These are phyloP conservation scores for Toxicodendron radicans DNA, from an alignment of 345 rosid genomes.

Conservation along the genomic window DNA sequence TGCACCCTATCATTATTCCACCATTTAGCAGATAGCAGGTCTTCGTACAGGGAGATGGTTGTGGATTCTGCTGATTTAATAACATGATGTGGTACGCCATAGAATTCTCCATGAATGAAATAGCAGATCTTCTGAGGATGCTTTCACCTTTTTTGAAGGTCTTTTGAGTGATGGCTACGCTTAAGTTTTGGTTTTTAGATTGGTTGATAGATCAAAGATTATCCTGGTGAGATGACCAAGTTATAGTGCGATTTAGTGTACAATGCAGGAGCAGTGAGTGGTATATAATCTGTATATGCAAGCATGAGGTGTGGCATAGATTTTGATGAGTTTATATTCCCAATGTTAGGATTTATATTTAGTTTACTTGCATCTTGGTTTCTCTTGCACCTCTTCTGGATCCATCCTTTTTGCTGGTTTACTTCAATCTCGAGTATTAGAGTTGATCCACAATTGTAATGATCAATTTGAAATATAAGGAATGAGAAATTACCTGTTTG, in stretches of 20 bases:
- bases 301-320: neutral
- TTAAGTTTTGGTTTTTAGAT: conserved; percentile 2
- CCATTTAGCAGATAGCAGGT: neutral
- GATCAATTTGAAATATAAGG: neutral
- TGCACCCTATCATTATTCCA: neutral
- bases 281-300: neutral
- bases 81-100: no score
- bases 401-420: neutral
- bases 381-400: neutral
- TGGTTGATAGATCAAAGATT: neutral
- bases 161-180: neutral
- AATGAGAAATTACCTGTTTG: neutral
- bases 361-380: neutral
- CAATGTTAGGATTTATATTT: neutral
- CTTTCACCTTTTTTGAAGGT: neutral
- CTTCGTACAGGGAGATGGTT: neutral
- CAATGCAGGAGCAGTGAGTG: conserved; percentile 7
- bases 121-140: neutral
- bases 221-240: neutral
- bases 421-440: neutral
- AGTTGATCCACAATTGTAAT: neutral
- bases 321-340: conserved; percentile 4
- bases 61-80: neutral
- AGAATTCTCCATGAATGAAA: neutral
- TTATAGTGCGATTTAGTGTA: neutral